Evolutionary conservation across 1,139 yeast species (phyloP).

Genomic region (Zygoascus meyerae): DNA sequence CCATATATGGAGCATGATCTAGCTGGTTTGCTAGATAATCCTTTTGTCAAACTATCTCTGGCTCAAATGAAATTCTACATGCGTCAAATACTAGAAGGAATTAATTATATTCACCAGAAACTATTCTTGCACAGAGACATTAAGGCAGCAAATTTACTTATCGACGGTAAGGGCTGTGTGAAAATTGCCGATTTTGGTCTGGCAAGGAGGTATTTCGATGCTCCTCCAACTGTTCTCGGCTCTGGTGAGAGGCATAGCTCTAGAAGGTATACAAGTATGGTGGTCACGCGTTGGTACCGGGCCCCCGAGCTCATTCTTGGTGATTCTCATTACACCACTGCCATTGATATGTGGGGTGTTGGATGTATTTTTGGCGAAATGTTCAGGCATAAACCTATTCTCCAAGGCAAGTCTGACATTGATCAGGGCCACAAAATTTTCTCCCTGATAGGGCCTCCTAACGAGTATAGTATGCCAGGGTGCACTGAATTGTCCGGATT

Average conservation of each 20-base stretch:
- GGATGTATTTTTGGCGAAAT: conserved; percentile 96
- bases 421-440: conserved; percentile 86
- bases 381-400: conserved; percentile 72
- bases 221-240: conserved; percentile 48
- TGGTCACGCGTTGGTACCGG: conserved; percentile 95
- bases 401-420: conserved; percentile 81
- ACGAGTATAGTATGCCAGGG: conserved; percentile 56
- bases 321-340: conserved; percentile 80
- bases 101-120: conserved; percentile 69
- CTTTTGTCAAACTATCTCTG: conserved; percentile 53
- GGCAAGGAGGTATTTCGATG: conserved; percentile 75
- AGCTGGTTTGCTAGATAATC: conserved; percentile 87
- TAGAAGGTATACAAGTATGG: conserved; percentile 77
- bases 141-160: conserved; percentile 85
- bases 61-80: conserved; percentile 79
- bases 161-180: conserved; percentile 68
- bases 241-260: conserved; percentile 42
- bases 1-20: conserved; percentile 94
- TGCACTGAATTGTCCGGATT: conserved; percentile 61
- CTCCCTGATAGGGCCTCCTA: conserved; percentile 77
- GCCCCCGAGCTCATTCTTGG: conserved; percentile 91
- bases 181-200: conserved; percentile 93
- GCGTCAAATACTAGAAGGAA: conserved; percentile 71
- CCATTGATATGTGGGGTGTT: conserved; percentile 95
- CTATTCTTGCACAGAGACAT: conserved; percentile 80